Evolutionary conservation across 495 filamentous ascomycete species (phyloP), one percentile per base, ranked within the genome.

Genomic region (Evernia prunastri): DNA sequence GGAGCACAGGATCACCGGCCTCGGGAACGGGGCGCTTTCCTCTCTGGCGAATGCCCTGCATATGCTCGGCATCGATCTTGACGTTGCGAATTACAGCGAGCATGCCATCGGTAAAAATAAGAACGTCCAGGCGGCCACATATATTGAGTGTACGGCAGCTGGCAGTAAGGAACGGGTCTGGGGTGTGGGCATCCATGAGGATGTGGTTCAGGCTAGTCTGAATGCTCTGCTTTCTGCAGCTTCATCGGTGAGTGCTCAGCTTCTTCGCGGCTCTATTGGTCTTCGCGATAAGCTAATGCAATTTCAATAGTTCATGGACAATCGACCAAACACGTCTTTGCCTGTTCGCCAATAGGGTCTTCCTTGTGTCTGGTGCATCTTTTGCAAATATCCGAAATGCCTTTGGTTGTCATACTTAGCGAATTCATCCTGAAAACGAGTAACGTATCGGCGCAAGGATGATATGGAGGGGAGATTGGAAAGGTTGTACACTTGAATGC

Each of bases 131-230:
- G 93, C 92, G 45, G 93, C 90, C 20, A 92, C 91, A 17, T 98
- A 92, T 69, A 96, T 98, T 64, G 89, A 97, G 75, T 96, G 91
- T 74, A 89, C 84, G 47, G 83, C 88, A 43, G 77, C 85, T n/a
- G 85, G 86, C 23, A 85, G 79, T 53, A 79, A 80, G 37, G 78
- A 89, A 61, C 87, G 82, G 68, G 90, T 96, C 15, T 98, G 94
- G 95, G 94, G 94, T 68, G 90, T 98, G 27, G 94, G 93, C 58
- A 90, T 98, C 66, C 90, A 97, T 74, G 87, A 93, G 70, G 94
- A 98, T 77, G 89, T 95, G 43, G 91, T 96, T 18, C 91, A 96
- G 76, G 91, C 90, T 68, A 91, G 87, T 75, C 81, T 98, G 72
- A 90, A 92, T 73, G 93, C 94, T 47, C 80, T 97, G 54, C 78